These are phyloP conservation scores for Solanum chacoense DNA, from an alignment of 305 asterid genomes.

Conservation along the genomic window DNA sequence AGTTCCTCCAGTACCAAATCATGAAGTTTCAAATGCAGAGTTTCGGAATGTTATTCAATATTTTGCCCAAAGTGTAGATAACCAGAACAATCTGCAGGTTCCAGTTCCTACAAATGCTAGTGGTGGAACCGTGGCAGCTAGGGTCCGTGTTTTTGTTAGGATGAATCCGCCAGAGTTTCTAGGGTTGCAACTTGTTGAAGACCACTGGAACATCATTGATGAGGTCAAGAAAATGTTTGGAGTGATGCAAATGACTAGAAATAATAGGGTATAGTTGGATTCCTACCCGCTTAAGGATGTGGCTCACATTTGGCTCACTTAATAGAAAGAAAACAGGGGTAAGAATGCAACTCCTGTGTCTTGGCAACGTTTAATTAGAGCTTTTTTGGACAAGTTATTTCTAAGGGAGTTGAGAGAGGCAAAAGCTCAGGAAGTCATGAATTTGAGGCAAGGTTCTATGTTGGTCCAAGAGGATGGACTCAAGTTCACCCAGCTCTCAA, in stretches of 20 bases:
- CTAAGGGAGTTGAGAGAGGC: background rate
- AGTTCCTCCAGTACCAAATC: background rate
- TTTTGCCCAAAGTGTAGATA: background rate
- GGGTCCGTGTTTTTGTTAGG: background rate
- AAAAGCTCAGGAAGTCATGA: background rate
- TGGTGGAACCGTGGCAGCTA: background rate
- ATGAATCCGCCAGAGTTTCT: background rate
- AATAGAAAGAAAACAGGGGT: background rate
- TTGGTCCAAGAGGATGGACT: background rate
- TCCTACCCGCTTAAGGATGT: background rate
- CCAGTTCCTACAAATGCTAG: background rate
- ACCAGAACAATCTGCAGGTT: background rate
- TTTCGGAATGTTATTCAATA: background rate
- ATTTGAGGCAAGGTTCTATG: background rate
- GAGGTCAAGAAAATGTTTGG: background rate
- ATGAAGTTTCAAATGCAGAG: background rate
- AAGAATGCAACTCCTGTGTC: background rate
- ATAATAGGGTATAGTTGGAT: background rate
- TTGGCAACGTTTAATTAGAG: background rate
- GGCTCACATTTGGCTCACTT: background rate
- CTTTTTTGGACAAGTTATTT: background rate
- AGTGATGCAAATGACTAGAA: background rate
- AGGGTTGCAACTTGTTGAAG: background rate
- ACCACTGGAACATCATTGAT: background rate
- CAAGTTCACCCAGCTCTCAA: background rate